Conservation (phyloP, 2,329 filamentous ascomycete genomes). For the Fusarium sp. region DNA sequence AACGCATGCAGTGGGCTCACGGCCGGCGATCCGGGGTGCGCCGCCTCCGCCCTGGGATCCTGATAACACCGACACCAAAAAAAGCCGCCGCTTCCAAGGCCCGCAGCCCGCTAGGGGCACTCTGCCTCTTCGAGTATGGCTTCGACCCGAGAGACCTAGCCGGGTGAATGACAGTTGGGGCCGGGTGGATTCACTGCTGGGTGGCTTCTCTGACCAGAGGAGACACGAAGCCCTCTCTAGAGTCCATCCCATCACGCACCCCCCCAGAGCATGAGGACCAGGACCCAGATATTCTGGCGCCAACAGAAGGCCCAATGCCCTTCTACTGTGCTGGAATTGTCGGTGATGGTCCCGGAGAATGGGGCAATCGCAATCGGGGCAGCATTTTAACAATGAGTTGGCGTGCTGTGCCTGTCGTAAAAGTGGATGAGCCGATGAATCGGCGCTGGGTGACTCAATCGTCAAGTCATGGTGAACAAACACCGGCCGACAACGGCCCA, state of each 20-base stretch:
- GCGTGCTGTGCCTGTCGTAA: background rate
- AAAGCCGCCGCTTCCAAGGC: slow-evolving; percentile 21
- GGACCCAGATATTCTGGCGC: slow-evolving; percentile 33
- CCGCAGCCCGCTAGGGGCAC: slow-evolving; percentile 21
- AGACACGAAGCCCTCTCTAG: slow-evolving; percentile 22
- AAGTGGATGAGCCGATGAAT: slow-evolving; percentile 11
- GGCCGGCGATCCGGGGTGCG: slow-evolving; percentile 41
- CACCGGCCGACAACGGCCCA: slow-evolving; percentile 2
- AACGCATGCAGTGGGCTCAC: slow-evolving; percentile 35
- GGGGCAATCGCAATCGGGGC: background rate
- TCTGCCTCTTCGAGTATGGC: slow-evolving; percentile 29
- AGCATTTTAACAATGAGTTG: slow-evolving; percentile 8
- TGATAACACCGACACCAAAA: slow-evolving; percentile 26
- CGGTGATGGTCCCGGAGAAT: slow-evolving; percentile 12
- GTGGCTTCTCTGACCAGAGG: slow-evolving; percentile 23
- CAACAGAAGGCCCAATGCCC: slow-evolving; percentile 20
- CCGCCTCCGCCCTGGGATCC: slow-evolving; percentile 29
- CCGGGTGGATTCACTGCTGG: slow-evolving; percentile 23
- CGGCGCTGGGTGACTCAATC: slow-evolving; percentile 2
- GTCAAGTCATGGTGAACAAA: slow-evolving; percentile 5
- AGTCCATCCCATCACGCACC: slow-evolving; percentile 22
- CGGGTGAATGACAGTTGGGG: slow-evolving; percentile 38
- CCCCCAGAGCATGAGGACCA: background rate
- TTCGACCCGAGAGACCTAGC: slow-evolving; percentile 26
- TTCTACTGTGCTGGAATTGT: slow-evolving; percentile 21